Evolutionary conservation across 2,329 filamentous ascomycete genomes (phyloP), one percentile per base, ranked within the genome.

Genomic region (Aspergillus sp.): DNA sequence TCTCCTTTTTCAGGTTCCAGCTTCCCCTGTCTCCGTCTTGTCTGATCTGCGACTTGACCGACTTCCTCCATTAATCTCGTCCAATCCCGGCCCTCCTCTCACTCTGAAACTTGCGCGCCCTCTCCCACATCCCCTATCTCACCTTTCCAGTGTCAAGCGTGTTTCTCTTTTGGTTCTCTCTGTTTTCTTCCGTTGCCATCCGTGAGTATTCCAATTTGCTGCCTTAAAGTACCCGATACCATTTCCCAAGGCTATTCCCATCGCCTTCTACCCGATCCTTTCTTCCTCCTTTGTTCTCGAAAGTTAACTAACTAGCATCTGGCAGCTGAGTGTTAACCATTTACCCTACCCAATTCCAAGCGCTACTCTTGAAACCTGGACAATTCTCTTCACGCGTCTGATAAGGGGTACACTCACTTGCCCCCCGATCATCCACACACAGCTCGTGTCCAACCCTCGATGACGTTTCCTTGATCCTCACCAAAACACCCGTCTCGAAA

Each of bases 341-440:
- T 15, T 48, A 50, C n/a, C 46, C 22, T n/a, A 9, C 34, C 9
- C 34, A 13, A 5, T 45, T 45, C 8, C 55, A 45, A 34, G 46
- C 57, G 41, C 31, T 54, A 43, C 13, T 50, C 45, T 49, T 34
- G 34, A 41, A 41, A 41, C 1, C 34, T 22, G 47, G 28, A 59
- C 48, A 54, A 25, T 38, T 53, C n/a, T 55, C 43, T 50, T 43
- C 54, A 60, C 61, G 57, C 53, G 57, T 60, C 52, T 56, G 54
- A 60, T 66, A 67, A 66, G 60, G 64, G 66, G 62, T 57, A 64
- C 56, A 59, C 22, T 19, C 25, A 57, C 22, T 19, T n/a, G 47
- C n/a, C 50, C 55, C 47, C 57, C 28, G 15, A 55, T 57, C 54
- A 43, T 57, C 9, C 50, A 41, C 31, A 19, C 50, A 41, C 31